phyloP scores from a whole-genome alignment of 768 basidiomycete genomes.

The Leucocoprinus leucothites region DNA sequence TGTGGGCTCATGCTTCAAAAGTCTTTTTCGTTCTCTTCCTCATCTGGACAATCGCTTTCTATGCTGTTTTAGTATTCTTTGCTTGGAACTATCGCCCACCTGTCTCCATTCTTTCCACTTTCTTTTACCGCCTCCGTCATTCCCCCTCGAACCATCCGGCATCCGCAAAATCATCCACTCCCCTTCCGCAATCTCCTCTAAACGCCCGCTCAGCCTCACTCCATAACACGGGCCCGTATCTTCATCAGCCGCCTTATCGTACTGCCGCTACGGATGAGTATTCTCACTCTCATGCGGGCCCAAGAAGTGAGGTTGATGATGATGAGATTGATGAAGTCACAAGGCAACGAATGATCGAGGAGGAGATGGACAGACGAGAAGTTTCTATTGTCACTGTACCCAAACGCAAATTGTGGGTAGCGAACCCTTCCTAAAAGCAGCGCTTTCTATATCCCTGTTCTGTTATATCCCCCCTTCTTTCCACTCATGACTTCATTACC shows the following conservation, averaged over 20 bases:
- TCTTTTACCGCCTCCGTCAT: slow-evolving; percentile 44
- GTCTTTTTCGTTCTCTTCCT: slow-evolving; percentile 65
- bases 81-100: slow-evolving; percentile 60
- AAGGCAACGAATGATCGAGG: slow-evolving; percentile 72
- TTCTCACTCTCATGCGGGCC: slow-evolving; percentile 33
- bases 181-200: slow-evolving; percentile 12
- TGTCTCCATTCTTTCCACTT: slow-evolving; percentile 51
- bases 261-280: slow-evolving; percentile 38
- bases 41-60: slow-evolving; percentile 57
- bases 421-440: slow-evolving; percentile 54
- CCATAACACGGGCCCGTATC: slow-evolving; percentile 53
- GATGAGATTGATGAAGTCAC: slow-evolving; percentile 75
- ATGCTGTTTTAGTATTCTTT: slow-evolving; percentile 46
- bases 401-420: slow-evolving; percentile 69
- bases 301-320: slow-evolving; percentile 53
- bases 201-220: neutral
- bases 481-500: neutral
- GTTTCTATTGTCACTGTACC: slow-evolving; percentile 82
- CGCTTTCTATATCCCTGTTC: neutral
- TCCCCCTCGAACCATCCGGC: slow-evolving; percentile 36
- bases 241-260: slow-evolving; percentile 63
- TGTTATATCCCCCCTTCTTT: neutral
- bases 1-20: slow-evolving; percentile 54
- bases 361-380: slow-evolving; percentile 78
- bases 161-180: slow-evolving; percentile 28